phyloP scores from a whole-genome alignment of 2,329 filamentous ascomycete genomes.

The Penicillium decumbens region DNA sequence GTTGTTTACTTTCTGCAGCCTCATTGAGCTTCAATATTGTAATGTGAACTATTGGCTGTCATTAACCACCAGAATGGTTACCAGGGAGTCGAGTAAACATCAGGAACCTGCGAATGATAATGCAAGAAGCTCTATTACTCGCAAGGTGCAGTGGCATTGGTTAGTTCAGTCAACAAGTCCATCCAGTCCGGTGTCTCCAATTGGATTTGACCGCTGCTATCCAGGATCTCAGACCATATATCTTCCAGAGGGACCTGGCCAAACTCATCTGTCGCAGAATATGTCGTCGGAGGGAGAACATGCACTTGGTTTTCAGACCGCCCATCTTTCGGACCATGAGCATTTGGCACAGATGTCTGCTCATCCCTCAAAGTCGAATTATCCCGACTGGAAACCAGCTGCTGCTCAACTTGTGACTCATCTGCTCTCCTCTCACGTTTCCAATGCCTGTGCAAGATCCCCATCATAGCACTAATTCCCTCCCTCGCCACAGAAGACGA shows the following conservation, averaged over 20 bases:
- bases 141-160: slow-evolving; percentile 18
- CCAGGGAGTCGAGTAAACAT: background rate
- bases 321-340: background rate
- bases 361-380: background rate
- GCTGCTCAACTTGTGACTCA: background rate
- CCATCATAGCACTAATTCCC: slow-evolving; percentile 39
- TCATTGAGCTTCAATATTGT: background rate
- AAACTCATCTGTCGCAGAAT: background rate
- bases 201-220: slow-evolving; percentile 22
- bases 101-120: background rate
- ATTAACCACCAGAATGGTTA: background rate
- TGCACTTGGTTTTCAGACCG: background rate
- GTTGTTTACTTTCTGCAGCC: slow-evolving; percentile 1
- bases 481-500: slow-evolving; percentile 30
- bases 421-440: slow-evolving; percentile 12
- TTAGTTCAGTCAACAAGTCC: slow-evolving; percentile 28
- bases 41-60: background rate
- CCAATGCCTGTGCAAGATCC: slow-evolving; percentile 33
- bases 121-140: slow-evolving; percentile 3
- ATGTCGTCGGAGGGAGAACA: background rate
- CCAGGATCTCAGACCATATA: slow-evolving; percentile 31
- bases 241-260: slow-evolving; percentile 25
- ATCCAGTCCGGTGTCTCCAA: slow-evolving; percentile 29
- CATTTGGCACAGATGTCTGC: background rate
- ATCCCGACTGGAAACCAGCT: background rate